Conservation (phyloP, 257 asterid species). For the Nicotiana otophora region DNA sequence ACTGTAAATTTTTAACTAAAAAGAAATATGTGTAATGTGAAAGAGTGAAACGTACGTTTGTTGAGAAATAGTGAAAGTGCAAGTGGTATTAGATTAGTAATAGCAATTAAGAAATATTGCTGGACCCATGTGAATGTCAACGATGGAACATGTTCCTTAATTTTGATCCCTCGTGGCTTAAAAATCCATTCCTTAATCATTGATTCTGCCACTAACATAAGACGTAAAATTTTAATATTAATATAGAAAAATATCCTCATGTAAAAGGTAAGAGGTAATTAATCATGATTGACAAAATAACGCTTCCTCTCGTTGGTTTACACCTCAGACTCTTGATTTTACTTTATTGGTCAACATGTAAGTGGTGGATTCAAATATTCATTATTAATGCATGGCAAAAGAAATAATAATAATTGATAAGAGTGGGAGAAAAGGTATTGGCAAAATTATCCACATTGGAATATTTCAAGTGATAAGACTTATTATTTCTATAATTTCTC, state of each 20-base stretch:
- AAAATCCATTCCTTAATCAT: not conserved
- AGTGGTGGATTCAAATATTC: not conserved
- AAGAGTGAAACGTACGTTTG: too few species aligned
- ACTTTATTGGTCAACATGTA: not conserved
- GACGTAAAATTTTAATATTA: not conserved
- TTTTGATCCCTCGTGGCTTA: not conserved
- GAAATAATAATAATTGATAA: not conserved
- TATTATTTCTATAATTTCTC: too few species aligned
- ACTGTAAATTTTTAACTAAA: too few species aligned
- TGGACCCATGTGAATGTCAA: slow-evolving; percentile 9
- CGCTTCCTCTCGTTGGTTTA: not conserved
- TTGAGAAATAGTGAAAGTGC: not conserved
- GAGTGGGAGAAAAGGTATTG: not conserved
- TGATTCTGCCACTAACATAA: not conserved
- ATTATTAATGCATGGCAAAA: not conserved
- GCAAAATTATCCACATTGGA: not conserved
- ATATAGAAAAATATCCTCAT: not conserved
- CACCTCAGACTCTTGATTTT: not conserved
- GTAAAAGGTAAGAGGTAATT: not conserved
- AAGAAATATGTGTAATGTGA: too few species aligned
- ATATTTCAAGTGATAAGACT: too few species aligned
- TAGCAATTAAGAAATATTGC: not conserved
- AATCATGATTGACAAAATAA: not conserved
- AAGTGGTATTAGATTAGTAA: not conserved
- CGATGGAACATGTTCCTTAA: not conserved